Base-by-base conservation (phyloP, 345 rosid genomes). In the Brassica incana region DNA sequence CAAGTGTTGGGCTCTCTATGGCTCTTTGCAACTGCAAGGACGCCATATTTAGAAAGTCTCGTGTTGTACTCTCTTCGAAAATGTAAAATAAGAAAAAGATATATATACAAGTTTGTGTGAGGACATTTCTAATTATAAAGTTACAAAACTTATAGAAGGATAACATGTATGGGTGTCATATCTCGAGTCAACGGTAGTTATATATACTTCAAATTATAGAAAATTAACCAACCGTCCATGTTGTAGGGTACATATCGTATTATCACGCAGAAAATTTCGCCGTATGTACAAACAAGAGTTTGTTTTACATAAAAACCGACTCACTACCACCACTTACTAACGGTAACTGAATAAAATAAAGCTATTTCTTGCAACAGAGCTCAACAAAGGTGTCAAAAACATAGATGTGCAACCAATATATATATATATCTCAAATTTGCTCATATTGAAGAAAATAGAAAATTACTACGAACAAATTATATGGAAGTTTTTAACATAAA, bases 1-100 rank as follows among this genome's bases (percentile, higher is more conserved):
- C 91, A 5, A 94, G 74, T 38, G 82, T 65, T n/a, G 85, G 86
- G 40, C 68, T 71, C 59, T 85, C 90, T 88, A 89, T 89, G 5
- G 58, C 61, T 36, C 5, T 78, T 43, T 73, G 77, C 63, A 73
- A 20, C 32, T 45, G 54, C 16, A 25, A 29, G 23, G 80, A 18
- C 45, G 69, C 52, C 80, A 77, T 69, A 50, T 16, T 10, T 5
- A 61, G 20, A 16, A 15, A 7, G 32, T 43, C 0, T 11, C 5
- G 50, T 11, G 1, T 69, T 69, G 36, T 62, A 7, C 6, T 61
- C 33, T 45, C 52, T 48, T 60, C 11, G 6, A 25, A 43, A 62
- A 43, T 69, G 62, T 48, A 6, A 8, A 29, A 10, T 15, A 67
- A 11, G 60, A 67, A 38, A 36, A 36, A 11, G 8, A 16, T 15